Evolutionary conservation across 495 filamentous ascomycete genomes (phyloP).

Genomic region (Lasiosphaeriaceae sp.): DNA sequence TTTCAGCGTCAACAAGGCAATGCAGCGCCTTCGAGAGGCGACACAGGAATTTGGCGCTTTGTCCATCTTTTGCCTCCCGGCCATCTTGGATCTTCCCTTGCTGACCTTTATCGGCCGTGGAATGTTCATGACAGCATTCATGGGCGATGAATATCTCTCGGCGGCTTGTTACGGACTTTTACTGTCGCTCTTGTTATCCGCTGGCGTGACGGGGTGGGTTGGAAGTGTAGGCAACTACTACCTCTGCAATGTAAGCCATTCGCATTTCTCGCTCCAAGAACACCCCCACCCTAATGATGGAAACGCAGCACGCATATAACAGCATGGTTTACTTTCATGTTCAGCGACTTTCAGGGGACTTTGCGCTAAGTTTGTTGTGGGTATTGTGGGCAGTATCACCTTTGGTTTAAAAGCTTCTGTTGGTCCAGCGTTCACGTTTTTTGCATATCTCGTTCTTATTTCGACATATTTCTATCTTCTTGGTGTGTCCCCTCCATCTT

Average conservation of each 20-base stretch:
- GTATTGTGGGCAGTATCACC: constrained; percentile 11
- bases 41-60: constrained; percentile 18
- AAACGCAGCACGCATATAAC: constrained; percentile 22
- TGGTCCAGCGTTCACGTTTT: constrained; percentile 43
- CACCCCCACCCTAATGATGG: too few species aligned
- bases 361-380: constrained; percentile 20
- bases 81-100: constrained; percentile 23
- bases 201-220: constrained; percentile 28
- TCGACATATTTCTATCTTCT: constrained; percentile 50
- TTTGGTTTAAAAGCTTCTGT: constrained; percentile 14
- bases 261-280: background rate
- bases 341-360: constrained; percentile 25
- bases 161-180: constrained; percentile 22
- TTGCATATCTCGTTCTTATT: constrained; percentile 46
- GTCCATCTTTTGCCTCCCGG: constrained; percentile 27
- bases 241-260: constrained; percentile 18
- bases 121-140: constrained; percentile 28
- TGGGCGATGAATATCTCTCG: constrained; percentile 17
- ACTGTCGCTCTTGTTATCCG: constrained; percentile 22
- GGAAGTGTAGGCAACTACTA: constrained; percentile 32
- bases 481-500: constrained; percentile 12
- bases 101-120: constrained; percentile 25
- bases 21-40: background rate
- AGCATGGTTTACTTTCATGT: constrained; percentile 30
- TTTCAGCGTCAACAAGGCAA: background rate